Conservation (phyloP, 2,329 filamentous ascomycete species). For the Penicillium sp. region DNA sequence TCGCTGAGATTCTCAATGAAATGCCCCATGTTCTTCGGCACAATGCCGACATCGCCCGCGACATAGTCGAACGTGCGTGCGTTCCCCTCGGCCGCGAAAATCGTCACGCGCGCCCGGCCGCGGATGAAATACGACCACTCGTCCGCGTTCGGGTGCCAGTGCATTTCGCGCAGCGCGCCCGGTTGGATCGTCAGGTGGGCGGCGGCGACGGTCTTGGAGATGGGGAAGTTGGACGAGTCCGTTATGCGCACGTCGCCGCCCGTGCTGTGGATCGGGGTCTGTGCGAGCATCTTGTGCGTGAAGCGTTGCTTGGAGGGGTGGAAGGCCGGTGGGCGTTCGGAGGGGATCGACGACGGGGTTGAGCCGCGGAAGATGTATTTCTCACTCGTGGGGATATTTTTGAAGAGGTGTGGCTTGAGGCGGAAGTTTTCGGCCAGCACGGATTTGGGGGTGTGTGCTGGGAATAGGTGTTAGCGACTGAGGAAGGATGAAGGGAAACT, state of each 20-base stretch:
- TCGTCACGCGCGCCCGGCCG: slow-evolving; percentile 12
- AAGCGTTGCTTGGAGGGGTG: slow-evolving; percentile 13
- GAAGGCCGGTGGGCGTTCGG: slow-evolving; percentile 9
- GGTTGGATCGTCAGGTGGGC: slow-evolving; percentile 14
- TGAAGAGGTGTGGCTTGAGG: slow-evolving; percentile 7
- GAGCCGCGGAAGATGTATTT: slow-evolving; percentile 16
- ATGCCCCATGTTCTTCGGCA: slow-evolving; percentile 14
- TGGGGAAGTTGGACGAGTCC: slow-evolving; percentile 14
- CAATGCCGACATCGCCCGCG: slow-evolving; percentile 12
- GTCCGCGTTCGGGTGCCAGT: slow-evolving; percentile 19
- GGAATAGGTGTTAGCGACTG: not conserved
- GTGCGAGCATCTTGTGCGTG: slow-evolving; percentile 13
- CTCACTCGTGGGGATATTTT: slow-evolving; percentile 8
- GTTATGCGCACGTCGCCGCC: slow-evolving; percentile 14
- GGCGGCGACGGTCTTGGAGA: slow-evolving; percentile 14
- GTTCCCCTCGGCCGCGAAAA: slow-evolving; percentile 11
- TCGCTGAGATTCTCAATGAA: slow-evolving; percentile 15
- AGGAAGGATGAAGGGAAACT: too few species aligned
- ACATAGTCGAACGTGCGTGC: slow-evolving; percentile 16
- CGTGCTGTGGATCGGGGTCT: not conserved
- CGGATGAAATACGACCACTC: slow-evolving; percentile 19
- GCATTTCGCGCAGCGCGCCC: slow-evolving; percentile 14
- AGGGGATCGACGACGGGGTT: not conserved
- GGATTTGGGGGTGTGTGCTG: slow-evolving; percentile 14
- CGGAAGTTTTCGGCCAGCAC: slow-evolving; percentile 16